Base-by-base conservation (phyloP, 192 early-diverging fungal genomes). In the Tieghemiomyces parasiticus region DNA sequence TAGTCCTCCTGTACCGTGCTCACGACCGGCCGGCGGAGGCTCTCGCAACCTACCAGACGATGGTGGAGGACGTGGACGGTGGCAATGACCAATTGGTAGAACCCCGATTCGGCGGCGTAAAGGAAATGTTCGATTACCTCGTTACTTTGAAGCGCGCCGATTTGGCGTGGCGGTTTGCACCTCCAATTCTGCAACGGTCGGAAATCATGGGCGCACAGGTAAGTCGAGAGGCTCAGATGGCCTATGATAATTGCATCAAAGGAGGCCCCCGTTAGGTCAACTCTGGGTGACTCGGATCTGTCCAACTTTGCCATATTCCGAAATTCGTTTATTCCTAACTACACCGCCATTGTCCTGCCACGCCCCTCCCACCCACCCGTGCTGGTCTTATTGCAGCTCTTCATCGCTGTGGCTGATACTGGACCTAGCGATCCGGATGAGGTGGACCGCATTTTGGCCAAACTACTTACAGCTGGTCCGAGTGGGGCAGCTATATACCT, bases 121-220 rank as follows among this genome's bases (percentile, higher is more conserved):
- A 56, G 1, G 54, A 56, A 24, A n/a, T 56, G 16, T 56, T 33
- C 33, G 34, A 30, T 14, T 56, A 56, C 16, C 33, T 56, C 0
- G 2, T n/a, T 16, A 2, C 16, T 13, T 35, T 56, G 1, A 14
- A 24, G 2, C 9, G 29, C 12, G 3, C 16, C 32, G 54, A 31
- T 4, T 31, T 56, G 1, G 34, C 24, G 19, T 35, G 30, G 32
- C 14, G 16, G 32, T 56, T 35, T 33, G 10, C 54, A 16, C 31
- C 28, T 2, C 13, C 24, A 12, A 31, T 56, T 12, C 32, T 56
- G 14, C 9, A 35, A 34, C 34, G 32, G 4, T 56, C 54, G 13
- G 54, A 56, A 56, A 20, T 33, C 1, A 26, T 56, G 32, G 54
- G 54, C 20, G 54, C 54, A 1, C 38, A 42, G 38, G 38, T 42